Evolutionary conservation across 306 rosid species (phyloP).

Genomic region (Malus asiatica): DNA sequence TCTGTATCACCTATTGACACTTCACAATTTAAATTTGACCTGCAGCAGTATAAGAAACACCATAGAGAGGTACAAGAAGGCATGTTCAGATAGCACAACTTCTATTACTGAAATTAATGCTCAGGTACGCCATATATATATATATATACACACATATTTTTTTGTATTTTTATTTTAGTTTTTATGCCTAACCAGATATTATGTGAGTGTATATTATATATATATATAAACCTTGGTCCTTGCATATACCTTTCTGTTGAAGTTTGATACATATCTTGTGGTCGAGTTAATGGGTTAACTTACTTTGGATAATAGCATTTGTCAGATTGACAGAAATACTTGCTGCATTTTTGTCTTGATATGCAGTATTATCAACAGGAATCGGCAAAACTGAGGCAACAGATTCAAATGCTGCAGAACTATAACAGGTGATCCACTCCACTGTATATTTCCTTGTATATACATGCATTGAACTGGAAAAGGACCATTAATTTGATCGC

Average conservation of each 20-base stretch:
- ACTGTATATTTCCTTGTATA: neutral
- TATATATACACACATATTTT: too few relatives aligned
- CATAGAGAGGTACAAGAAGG: constrained; percentile 85
- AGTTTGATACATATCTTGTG: neutral
- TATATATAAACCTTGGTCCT: neutral
- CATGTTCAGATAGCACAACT: constrained; percentile 62
- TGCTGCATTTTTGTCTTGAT: neutral
- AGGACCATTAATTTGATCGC: too few relatives aligned
- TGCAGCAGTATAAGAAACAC: constrained; percentile 66
- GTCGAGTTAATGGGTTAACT: neutral
- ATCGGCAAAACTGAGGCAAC: constrained; percentile 87
- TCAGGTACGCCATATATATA: constrained; percentile 41
- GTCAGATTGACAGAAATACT: neutral
- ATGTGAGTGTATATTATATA: too few relatives aligned
- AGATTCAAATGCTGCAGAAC: constrained; percentile 88
- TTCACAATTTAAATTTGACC: neutral
- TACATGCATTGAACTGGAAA: too few relatives aligned
- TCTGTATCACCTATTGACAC: neutral
- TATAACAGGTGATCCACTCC: constrained; percentile 55
- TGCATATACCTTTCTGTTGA: neutral
- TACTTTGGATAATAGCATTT: neutral
- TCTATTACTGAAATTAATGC: constrained; percentile 73
- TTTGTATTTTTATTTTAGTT: too few relatives aligned
- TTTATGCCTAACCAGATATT: too few relatives aligned
- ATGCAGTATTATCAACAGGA: constrained; percentile 85